These are phyloP conservation scores for Penicillium polonicum DNA, from an alignment of 2,329 filamentous ascomycete species.

Conservation along the genomic window DNA sequence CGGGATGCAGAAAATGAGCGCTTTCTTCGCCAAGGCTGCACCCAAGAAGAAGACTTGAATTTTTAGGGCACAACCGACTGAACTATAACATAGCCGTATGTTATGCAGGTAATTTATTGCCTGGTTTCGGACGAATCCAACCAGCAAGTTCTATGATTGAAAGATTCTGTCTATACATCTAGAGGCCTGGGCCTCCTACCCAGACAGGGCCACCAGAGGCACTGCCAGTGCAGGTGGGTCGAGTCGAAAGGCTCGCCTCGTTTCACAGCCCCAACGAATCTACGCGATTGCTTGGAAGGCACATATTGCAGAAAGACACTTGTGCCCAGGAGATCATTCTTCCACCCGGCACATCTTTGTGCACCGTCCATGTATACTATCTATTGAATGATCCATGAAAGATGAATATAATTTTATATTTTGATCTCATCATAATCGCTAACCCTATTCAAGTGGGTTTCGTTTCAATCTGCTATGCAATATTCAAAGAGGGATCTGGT, in stretches of 20 bases:
- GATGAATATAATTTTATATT: neutral
- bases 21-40: slow-evolving; percentile 76
- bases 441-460: neutral
- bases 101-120: neutral
- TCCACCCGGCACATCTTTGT: neutral
- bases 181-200: neutral
- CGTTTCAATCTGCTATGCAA: slow-evolving; percentile 8
- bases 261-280: neutral
- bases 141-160: neutral
- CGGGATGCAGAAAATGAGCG: slow-evolving; percentile 96
- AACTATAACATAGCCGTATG: neutral
- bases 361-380: neutral
- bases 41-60: slow-evolving; percentile 36
- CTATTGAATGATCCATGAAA: neutral
- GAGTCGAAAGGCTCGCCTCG: neutral
- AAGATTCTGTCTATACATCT: neutral
- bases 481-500: slow-evolving; percentile 30
- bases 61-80: neutral
- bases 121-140: neutral
- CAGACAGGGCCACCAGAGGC: neutral
- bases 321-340: neutral
- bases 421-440: neutral
- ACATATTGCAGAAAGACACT: neutral
- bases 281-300: neutral
- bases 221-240: neutral